Conservation (phyloP, 768 basidiomycete species). For the Nevesoporus exiguus region DNA sequence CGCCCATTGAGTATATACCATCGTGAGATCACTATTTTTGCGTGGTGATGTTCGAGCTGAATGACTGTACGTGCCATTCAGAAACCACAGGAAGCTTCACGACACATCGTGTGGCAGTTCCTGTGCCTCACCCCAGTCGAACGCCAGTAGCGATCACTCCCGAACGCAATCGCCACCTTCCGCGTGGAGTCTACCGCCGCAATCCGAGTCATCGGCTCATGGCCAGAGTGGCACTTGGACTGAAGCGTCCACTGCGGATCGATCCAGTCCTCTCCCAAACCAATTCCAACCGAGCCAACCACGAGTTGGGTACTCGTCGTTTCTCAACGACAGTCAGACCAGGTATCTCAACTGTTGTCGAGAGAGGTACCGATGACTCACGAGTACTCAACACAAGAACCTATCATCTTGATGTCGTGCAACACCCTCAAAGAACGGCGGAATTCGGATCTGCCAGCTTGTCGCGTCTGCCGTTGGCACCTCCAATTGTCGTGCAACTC, state of each 20-base stretch:
- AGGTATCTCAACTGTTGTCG: constrained; percentile 39
- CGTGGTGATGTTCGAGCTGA: constrained; percentile 12
- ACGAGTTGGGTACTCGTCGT: constrained; percentile 56
- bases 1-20: constrained; percentile 32
- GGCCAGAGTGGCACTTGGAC: constrained; percentile 27
- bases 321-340: constrained; percentile 51
- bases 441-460: constrained; percentile 74
- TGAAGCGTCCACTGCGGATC: constrained; percentile 23
- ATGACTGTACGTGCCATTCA: constrained; percentile 7
- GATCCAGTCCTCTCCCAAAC: constrained; percentile 35
- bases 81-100: constrained; percentile 32
- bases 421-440: constrained; percentile 79
- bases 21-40: constrained; percentile 25
- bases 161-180: constrained; percentile 47
- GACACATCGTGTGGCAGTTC: constrained; percentile 30
- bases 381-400: constrained; percentile 38
- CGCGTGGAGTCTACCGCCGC: constrained; percentile 36
- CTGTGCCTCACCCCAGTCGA: constrained; percentile 30
- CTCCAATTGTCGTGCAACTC: constrained; percentile 79
- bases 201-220: constrained; percentile 31
- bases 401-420: constrained; percentile 82
- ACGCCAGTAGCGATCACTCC: constrained; percentile 45
- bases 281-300: constrained; percentile 42
- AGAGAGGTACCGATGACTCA: constrained; percentile 17
- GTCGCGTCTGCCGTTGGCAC: constrained; percentile 79